These are phyloP conservation scores for Vicia villosa DNA, from an alignment of 306 rosid genomes.

Conservation along the genomic window DNA sequence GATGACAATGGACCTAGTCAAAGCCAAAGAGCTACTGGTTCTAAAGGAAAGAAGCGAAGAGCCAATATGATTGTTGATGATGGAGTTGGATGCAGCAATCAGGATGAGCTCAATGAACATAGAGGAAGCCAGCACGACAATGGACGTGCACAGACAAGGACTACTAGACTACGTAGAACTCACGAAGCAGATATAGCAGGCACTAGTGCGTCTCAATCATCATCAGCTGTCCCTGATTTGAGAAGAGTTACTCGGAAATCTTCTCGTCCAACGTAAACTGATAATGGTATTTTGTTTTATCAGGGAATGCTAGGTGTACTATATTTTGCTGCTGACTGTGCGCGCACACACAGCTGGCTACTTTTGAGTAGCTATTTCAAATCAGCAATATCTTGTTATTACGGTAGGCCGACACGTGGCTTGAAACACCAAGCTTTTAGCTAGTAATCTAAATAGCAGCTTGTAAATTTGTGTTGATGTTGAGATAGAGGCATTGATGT, in stretches of 20 bases:
- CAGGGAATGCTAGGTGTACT: slow-evolving; percentile 21
- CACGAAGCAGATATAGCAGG: slow-evolving; percentile 28
- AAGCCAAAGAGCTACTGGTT: slow-evolving; percentile 42
- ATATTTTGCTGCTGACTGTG: neutral
- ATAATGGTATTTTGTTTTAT: neutral
- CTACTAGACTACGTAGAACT: slow-evolving; percentile 3
- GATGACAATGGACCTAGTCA: slow-evolving; percentile 39
- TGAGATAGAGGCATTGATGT: neutral
- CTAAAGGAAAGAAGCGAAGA: slow-evolving; percentile 48
- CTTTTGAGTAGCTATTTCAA: slow-evolving; percentile 16
- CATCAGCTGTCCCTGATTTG: slow-evolving; percentile 1
- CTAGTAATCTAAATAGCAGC: slow-evolving; percentile 11
- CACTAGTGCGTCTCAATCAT: slow-evolving; percentile 36
- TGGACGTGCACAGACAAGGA: slow-evolving; percentile 6
- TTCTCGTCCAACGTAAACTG: slow-evolving; percentile 31
- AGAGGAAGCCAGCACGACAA: slow-evolving; percentile 35
- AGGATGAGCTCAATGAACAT: slow-evolving; percentile 41
- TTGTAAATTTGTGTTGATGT: slow-evolving; percentile 17
- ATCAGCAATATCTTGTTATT: neutral
- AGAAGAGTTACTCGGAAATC: slow-evolving; percentile 49
- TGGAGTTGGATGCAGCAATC: slow-evolving; percentile 44
- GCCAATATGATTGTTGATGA: slow-evolving; percentile 31
- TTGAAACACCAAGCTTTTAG: slow-evolving; percentile 21
- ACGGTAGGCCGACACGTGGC: slow-evolving; percentile 10
- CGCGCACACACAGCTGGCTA: neutral